A percentile compares a stretch with the other conserved stretches of the same genome.
phyloP scores from a whole-genome alignment of 768 basidiomycete species.

The Arthromyces matolae region DNA sequence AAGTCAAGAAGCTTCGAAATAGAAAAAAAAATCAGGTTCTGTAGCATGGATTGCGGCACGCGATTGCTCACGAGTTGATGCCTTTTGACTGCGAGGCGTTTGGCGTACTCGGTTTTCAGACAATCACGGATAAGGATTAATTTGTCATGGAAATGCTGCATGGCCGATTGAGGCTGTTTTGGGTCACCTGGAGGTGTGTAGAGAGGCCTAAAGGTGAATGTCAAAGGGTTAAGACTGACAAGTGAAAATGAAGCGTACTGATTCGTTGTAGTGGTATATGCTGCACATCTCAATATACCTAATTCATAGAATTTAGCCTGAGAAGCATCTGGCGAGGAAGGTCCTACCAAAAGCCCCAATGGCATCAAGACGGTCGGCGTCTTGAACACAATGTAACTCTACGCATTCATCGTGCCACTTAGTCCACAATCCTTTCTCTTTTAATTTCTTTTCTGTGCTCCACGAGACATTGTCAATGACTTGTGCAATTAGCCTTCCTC shows the following conservation, averaged over 20 bases:
- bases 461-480: conserved; percentile 83
- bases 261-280: conserved; percentile 55
- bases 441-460: conserved; percentile 74
- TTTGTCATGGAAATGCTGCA: conserved; percentile 86
- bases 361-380: conserved; percentile 76
- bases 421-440: conserved; percentile 49
- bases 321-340: neutral
- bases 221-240: neutral
- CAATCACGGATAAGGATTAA: conserved; percentile 67
- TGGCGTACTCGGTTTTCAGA: conserved; percentile 77
- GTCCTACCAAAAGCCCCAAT: conserved; percentile 72
- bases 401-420: conserved; percentile 67
- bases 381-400: conserved; percentile 81
- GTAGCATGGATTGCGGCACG: neutral
- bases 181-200: conserved; percentile 48
- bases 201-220: conserved; percentile 30
- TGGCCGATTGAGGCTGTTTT: conserved; percentile 45
- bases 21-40: neutral
- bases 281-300: conserved; percentile 69
- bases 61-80: conserved; percentile 56
- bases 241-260: conserved; percentile 27
- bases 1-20: conserved; percentile 14
- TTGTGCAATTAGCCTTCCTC: conserved; percentile 49
- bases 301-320: neutral
- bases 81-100: conserved; percentile 60